Evolutionary conservation across 2,329 filamentous ascomycete species (phyloP).

Genomic region (Fusarium oligoseptatum): DNA sequence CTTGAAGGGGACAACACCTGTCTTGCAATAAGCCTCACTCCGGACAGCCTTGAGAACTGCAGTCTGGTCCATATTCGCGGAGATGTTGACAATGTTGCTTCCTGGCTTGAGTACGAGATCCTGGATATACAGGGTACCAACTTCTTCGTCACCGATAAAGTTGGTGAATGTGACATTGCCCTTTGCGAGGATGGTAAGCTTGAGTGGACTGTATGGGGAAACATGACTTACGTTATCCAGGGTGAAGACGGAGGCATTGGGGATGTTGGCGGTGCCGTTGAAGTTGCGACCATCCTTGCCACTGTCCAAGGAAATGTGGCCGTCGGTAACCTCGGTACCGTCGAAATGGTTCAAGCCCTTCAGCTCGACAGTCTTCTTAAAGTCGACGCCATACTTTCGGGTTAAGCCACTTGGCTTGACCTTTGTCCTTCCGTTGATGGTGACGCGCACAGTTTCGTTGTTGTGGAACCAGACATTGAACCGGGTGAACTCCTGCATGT

Average conservation of each 20-base stretch:
- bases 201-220: neutral
- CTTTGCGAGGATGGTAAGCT: slow-evolving; percentile 48
- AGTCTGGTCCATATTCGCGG: slow-evolving; percentile 65
- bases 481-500: slow-evolving; percentile 63
- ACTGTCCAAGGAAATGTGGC: slow-evolving; percentile 59
- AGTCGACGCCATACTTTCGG: slow-evolving; percentile 63
- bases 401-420: slow-evolving; percentile 64
- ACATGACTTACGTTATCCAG: slow-evolving; percentile 69
- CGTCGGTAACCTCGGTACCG: slow-evolving; percentile 66
- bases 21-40: slow-evolving; percentile 64
- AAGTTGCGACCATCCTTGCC: slow-evolving; percentile 69
- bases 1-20: slow-evolving; percentile 66
- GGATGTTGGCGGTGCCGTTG: slow-evolving; percentile 69
- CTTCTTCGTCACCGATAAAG: slow-evolving; percentile 62
- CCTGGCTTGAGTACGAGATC: slow-evolving; percentile 72
- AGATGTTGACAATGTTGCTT: slow-evolving; percentile 67
- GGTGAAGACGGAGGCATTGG: slow-evolving; percentile 74
- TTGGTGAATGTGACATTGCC: slow-evolving; percentile 75
- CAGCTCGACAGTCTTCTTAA: slow-evolving; percentile 67
- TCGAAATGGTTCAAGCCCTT: slow-evolving; percentile 68
- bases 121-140: slow-evolving; percentile 70
- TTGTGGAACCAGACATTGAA: slow-evolving; percentile 69
- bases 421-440: slow-evolving; percentile 65
- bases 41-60: slow-evolving; percentile 58
- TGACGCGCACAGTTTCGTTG: slow-evolving; percentile 64